Conservation (phyloP, 2,329 filamentous ascomycete species). For the Elsinoe necatrix region DNA sequence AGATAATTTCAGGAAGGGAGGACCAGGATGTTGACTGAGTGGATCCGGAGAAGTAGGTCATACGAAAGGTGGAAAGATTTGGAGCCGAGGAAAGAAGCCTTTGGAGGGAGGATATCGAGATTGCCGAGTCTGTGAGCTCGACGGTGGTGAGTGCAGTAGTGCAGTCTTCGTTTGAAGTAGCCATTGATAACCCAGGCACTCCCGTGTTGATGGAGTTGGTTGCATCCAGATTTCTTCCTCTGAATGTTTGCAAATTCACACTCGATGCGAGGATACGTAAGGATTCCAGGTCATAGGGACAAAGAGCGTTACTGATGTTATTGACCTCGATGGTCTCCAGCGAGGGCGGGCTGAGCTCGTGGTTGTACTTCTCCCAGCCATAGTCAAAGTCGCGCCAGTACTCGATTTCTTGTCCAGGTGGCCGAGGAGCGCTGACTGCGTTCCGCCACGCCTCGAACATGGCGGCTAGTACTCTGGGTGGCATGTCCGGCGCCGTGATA, state of each 20-base stretch:
- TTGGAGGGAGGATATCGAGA: background rate
- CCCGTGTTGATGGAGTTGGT: background rate
- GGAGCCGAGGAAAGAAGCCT: background rate
- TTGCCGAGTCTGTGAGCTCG: conserved; percentile 6
- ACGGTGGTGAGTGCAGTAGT: background rate
- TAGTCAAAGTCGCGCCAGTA: background rate
- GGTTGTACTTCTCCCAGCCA: background rate
- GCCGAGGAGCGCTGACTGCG: background rate
- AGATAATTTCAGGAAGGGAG: background rate
- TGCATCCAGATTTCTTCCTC: background rate
- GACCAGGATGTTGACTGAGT: background rate
- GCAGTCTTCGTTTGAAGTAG: too few species aligned
- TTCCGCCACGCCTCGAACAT: background rate
- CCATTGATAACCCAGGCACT: too few species aligned
- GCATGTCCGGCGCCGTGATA: background rate
- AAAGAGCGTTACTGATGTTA: background rate
- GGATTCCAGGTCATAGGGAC: background rate
- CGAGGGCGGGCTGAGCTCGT: background rate
- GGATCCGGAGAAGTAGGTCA: background rate
- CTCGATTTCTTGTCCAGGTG: background rate
- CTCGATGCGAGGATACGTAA: background rate
- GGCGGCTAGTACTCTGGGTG: background rate
- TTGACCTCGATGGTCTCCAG: background rate
- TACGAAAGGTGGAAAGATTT: background rate
- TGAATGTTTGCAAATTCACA: background rate